These are phyloP conservation scores for Plasmopara viticola DNA, from an alignment of 352 stramenopile species.

Conservation along the genomic window DNA sequence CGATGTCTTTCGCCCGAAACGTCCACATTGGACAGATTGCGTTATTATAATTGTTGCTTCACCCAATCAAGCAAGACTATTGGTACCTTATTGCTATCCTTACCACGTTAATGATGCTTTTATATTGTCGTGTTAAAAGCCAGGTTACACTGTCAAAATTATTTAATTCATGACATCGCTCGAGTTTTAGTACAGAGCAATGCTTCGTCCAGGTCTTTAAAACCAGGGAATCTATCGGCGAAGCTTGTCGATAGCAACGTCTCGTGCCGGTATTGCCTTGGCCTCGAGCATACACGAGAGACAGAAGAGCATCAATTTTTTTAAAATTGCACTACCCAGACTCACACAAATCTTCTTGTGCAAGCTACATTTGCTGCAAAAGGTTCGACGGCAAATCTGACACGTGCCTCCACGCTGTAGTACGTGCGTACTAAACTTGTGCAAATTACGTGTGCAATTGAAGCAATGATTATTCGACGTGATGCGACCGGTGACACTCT, in stretches of 20 bases:
- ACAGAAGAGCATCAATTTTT: constrained; percentile 34
- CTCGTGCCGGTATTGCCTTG: constrained; percentile 29
- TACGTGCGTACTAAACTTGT: constrained; percentile 27
- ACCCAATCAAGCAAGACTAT: too few species aligned
- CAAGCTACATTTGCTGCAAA: constrained; percentile 34
- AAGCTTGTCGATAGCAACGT: constrained; percentile 22
- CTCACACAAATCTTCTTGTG: constrained; percentile 35
- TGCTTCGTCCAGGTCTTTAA: too few species aligned
- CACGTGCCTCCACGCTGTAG: constrained; percentile 25
- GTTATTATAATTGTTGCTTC: too few species aligned
- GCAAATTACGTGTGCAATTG: constrained; percentile 29
- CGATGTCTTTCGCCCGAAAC: too few species aligned
- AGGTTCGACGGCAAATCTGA: constrained; percentile 30
- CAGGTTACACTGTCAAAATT: too few species aligned
- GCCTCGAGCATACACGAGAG: constrained; percentile 35
- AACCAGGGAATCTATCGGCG: background rate
- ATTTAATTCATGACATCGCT: too few species aligned
- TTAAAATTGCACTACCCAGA: constrained; percentile 20
- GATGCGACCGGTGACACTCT: constrained; percentile 14
- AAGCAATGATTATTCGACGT: constrained; percentile 20
- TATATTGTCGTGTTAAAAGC: too few species aligned
- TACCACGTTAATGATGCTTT: too few species aligned
- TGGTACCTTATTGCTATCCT: too few species aligned
- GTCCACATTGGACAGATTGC: too few species aligned
- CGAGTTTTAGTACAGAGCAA: too few species aligned